phyloP scores from a whole-genome alignment of 2,329 filamentous ascomycete genomes.

The Ascochyta rabiei region DNA sequence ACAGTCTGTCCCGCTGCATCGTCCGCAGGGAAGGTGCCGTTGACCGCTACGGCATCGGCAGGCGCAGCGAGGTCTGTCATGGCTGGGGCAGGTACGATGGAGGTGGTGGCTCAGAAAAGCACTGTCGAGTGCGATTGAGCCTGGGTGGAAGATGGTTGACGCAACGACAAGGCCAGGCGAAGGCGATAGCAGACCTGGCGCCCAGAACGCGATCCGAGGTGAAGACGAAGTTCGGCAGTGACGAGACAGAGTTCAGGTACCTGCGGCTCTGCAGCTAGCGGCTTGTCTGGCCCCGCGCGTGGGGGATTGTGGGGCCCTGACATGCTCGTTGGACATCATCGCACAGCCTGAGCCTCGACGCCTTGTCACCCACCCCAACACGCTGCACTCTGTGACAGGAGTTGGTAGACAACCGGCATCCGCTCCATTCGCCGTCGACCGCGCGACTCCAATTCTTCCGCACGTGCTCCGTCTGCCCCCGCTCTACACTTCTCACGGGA shows the following conservation, averaged over 20 bases:
- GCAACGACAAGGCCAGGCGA: neutral
- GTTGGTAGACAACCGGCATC: neutral
- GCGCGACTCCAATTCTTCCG: neutral
- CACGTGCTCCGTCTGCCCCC: neutral
- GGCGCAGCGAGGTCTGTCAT: constrained; percentile 30
- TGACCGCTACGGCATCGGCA: constrained; percentile 19
- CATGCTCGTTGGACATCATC: neutral
- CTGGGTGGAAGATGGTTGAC: neutral
- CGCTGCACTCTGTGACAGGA: neutral
- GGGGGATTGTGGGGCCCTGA: constrained; percentile 1
- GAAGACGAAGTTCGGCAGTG: constrained; percentile 10
- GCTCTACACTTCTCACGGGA: constrained; percentile 15
- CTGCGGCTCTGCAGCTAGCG: constrained; percentile 23
- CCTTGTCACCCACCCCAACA: neutral
- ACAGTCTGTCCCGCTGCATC: constrained; percentile 46
- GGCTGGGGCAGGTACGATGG: neutral
- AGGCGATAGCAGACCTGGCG: neutral
- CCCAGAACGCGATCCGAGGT: neutral
- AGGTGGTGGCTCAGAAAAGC: neutral
- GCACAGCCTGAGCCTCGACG: neutral
- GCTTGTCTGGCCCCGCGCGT: constrained; percentile 4
- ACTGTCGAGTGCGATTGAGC: neutral
- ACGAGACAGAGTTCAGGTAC: constrained; percentile 12
- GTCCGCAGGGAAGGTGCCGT: constrained; percentile 37
- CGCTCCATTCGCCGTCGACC: neutral